Percentiles rank a stretch among this genome's conserved stretches.
These are phyloP conservation scores for Lizonia empirigonia DNA, from an alignment of 2,329 filamentous ascomycete species.

Conservation along the genomic window DNA sequence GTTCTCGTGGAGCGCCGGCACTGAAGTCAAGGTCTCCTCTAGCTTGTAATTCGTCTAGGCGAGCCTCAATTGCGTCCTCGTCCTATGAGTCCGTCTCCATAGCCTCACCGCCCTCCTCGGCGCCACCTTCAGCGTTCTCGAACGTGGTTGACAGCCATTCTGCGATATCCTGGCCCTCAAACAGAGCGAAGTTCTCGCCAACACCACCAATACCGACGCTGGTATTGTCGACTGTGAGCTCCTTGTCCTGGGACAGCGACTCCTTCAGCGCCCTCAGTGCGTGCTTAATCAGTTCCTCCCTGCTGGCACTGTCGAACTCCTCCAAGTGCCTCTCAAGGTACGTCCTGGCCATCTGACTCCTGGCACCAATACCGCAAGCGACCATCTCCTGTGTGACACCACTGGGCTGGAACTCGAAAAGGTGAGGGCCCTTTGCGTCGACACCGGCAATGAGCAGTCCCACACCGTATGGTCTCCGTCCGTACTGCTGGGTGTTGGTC, in stretches of 20 bases:
- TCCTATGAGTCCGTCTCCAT: constrained; percentile 62
- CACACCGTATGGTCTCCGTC: constrained; percentile 94
- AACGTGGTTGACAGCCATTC: constrained; percentile 78
- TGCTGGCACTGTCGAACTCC: constrained; percentile 73
- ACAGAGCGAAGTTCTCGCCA: constrained; percentile 83
- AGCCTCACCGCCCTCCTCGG: constrained; percentile 49
- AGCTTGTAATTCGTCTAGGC: constrained; percentile 1
- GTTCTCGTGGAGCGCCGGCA: background rate
- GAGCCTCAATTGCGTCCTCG: background rate
- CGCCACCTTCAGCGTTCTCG: constrained; percentile 51
- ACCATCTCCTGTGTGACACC: constrained; percentile 98
- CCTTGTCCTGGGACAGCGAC: constrained; percentile 94
- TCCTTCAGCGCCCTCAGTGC: constrained; percentile 92
- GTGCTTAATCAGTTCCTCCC: constrained; percentile 89
- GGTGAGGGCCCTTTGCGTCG: constrained; percentile 89
- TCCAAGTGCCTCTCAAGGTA: constrained; percentile 94
- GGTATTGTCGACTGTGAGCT: constrained; percentile 96
- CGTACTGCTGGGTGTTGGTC: constrained; percentile 97
- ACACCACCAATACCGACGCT: constrained; percentile 84
- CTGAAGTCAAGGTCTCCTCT: background rate
- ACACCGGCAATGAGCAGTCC: constrained; percentile 91
- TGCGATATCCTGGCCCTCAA: constrained; percentile 85
- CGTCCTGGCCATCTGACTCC: constrained; percentile 96
- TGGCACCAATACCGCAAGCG: constrained; percentile 92
- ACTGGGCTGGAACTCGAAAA: constrained; percentile 97